phyloP scores from a whole-genome alignment of 2,329 filamentous ascomycete genomes.

The Colletotrichum horii region DNA sequence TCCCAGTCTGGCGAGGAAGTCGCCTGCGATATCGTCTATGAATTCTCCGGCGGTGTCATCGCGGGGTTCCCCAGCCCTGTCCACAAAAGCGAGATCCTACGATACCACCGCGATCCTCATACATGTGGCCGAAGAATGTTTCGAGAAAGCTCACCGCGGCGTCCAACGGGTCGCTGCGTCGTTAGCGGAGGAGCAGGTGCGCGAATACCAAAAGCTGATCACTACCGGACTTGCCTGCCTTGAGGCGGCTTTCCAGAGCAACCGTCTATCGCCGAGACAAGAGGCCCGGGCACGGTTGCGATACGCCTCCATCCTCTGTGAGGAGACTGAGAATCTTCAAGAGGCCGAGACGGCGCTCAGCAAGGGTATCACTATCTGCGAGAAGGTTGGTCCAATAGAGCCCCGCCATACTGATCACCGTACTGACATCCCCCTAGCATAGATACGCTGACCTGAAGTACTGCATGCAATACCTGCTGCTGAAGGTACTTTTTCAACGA shows the following conservation, averaged over 20 bases:
- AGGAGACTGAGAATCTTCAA: slow-evolving; percentile 78
- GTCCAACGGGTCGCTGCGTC: slow-evolving; percentile 53
- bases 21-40: slow-evolving; percentile 29
- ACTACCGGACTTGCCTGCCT: slow-evolving; percentile 76
- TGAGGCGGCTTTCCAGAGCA: slow-evolving; percentile 69
- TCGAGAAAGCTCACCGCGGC: slow-evolving; percentile 67
- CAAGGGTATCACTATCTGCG: slow-evolving; percentile 73
- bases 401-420: background rate
- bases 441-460: slow-evolving; percentile 73
- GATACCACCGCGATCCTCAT: slow-evolving; percentile 67
- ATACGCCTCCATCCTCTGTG: slow-evolving; percentile 73
- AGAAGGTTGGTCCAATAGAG: slow-evolving; percentile 53
- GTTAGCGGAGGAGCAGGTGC: slow-evolving; percentile 55
- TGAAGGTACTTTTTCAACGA: slow-evolving; percentile 72
- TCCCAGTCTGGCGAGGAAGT: slow-evolving; percentile 45
- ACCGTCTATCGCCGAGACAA: slow-evolving; percentile 64
- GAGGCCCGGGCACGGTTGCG: slow-evolving; percentile 74
- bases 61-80: slow-evolving; percentile 40
- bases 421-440: slow-evolving; percentile 42
- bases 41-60: slow-evolving; percentile 28
- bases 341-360: slow-evolving; percentile 75
- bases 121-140: slow-evolving; percentile 78
- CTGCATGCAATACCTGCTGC: slow-evolving; percentile 75
- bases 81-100: slow-evolving; percentile 44
- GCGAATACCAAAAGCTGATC: slow-evolving; percentile 75